Evolutionary conservation across 2,329 filamentous ascomycete genomes (phyloP).

Genomic region (Hypoxylon sp.): DNA sequence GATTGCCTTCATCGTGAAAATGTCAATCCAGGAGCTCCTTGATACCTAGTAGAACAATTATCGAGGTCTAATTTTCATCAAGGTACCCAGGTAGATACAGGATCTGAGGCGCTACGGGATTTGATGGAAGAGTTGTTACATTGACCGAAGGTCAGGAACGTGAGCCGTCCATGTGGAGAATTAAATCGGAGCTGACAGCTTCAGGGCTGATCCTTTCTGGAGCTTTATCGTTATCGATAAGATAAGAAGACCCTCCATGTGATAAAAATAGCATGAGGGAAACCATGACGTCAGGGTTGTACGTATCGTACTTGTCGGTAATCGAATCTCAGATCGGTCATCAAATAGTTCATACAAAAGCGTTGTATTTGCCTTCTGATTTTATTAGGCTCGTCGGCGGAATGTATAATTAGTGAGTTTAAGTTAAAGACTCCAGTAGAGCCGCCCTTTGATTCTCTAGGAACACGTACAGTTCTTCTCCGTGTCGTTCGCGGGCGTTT

Average conservation of each 20-base stretch:
- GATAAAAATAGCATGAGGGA: not conserved
- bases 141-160: not conserved
- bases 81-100: not conserved
- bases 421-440: too few relatives aligned
- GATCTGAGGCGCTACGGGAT: not conserved
- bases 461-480: not conserved
- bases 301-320: not conserved
- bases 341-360: too few relatives aligned
- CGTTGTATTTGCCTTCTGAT: too few relatives aligned
- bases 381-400: too few relatives aligned
- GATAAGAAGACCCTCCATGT: not conserved
- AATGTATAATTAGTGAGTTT: too few relatives aligned
- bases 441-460: not conserved
- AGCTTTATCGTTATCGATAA: constrained; percentile 13
- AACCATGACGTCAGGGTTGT: not conserved
- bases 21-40: too few relatives aligned
- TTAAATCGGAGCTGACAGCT: constrained; percentile 1
- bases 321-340: too few relatives aligned
- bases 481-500: not conserved
- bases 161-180: constrained; percentile 8
- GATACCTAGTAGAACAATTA: not conserved
- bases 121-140: not conserved
- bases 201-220: constrained; percentile 5
- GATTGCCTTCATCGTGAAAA: constrained; percentile 66
- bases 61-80: not conserved